phyloP scores from a whole-genome alignment of 805 yeast species.

The Blastobotrys attinorum region DNA sequence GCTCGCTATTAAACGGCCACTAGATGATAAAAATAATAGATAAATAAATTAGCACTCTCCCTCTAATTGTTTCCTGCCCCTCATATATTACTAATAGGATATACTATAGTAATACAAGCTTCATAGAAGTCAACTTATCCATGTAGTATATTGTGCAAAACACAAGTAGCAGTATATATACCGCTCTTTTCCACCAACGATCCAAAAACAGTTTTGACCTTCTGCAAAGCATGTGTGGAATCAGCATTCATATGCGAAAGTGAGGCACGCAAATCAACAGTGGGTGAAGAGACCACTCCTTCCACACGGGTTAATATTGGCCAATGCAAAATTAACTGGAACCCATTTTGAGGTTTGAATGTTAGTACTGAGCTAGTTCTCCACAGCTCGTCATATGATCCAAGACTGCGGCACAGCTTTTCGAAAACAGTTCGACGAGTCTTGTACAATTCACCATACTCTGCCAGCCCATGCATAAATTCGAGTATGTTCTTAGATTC shows the following conservation, averaged over 20 bases:
- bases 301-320: neutral
- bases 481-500: neutral
- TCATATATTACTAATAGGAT: too few species aligned
- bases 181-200: constrained; percentile 8
- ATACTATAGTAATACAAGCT: too few species aligned
- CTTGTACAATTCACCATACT: constrained; percentile 11
- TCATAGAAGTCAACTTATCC: too few species aligned
- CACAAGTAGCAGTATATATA: constrained; percentile 6
- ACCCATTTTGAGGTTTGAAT: neutral
- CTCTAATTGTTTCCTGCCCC: too few species aligned
- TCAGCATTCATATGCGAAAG: neutral
- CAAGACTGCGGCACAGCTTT: constrained; percentile 5
- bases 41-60: too few species aligned
- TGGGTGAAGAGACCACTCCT: neutral
- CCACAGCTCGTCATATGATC: constrained; percentile 7
- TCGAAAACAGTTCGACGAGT: constrained; percentile 12
- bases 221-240: neutral
- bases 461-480: constrained; percentile 14
- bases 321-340: constrained; percentile 1
- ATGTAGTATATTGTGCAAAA: constrained; percentile 5
- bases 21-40: too few species aligned
- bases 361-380: neutral
- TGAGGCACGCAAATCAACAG: neutral
- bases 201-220: constrained; percentile 4
- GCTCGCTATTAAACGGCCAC: too few species aligned